Conservation (phyloP, 768 basidiomycete genomes). For the Naematelia encephala region DNA sequence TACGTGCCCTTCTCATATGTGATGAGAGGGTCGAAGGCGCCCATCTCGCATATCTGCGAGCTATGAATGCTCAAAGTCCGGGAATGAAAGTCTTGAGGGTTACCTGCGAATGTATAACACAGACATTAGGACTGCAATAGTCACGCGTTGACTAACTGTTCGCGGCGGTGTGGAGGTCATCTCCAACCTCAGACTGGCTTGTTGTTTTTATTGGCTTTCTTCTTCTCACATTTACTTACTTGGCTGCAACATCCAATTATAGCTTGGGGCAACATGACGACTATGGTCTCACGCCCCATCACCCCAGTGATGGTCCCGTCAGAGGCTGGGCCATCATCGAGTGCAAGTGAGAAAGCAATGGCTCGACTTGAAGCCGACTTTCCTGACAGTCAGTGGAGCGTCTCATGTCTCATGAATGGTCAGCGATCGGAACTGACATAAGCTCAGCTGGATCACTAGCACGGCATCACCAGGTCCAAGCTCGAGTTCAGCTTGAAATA, state of each 20-base stretch:
- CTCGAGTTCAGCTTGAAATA: slow-evolving; percentile 67
- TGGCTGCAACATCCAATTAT: no score
- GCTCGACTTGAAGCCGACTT: slow-evolving; percentile 28
- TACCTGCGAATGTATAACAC: no score
- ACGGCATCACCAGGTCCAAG: slow-evolving; percentile 68
- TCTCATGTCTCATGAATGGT: neutral
- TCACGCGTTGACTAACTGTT: no score
- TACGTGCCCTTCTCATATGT: slow-evolving; percentile 40
- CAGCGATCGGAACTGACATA: slow-evolving; percentile 4
- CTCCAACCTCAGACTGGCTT: no score
- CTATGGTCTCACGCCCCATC: neutral
- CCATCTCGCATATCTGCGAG: slow-evolving; percentile 21
- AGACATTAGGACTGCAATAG: no score
- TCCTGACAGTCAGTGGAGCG: slow-evolving; percentile 29
- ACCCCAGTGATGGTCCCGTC: neutral
- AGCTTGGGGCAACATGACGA: no score
- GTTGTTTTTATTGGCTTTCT: no score
- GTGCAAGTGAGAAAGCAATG: slow-evolving; percentile 21
- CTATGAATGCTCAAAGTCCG: neutral
- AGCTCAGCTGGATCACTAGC: slow-evolving; percentile 68
- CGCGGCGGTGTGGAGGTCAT: no score
- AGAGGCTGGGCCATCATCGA: slow-evolving; percentile 10
- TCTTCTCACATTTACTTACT: no score
- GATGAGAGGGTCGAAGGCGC: slow-evolving; percentile 40
- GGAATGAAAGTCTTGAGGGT: neutral